phyloP scores from a whole-genome alignment of 345 rosid species.

The Balakata baccata region DNA sequence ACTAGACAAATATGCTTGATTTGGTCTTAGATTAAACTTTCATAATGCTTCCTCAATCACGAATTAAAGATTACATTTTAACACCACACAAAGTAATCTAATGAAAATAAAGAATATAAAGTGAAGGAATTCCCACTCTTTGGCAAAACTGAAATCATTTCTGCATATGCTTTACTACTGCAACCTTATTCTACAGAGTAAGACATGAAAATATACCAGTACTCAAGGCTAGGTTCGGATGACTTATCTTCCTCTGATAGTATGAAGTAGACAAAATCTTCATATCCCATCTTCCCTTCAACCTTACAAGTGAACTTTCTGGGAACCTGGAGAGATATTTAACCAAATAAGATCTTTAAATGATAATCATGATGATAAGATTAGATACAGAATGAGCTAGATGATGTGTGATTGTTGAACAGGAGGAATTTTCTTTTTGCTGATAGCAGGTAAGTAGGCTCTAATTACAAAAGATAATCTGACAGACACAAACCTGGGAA shows the following conservation, averaged over 20 bases:
- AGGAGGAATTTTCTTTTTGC: background rate
- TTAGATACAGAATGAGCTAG: background rate
- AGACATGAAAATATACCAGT: constrained; percentile 49
- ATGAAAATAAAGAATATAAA: background rate
- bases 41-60: background rate
- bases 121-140: background rate
- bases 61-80: background rate
- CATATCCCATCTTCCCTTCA: constrained; percentile 94
- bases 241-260: constrained; percentile 95
- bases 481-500: constrained; percentile 71
- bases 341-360: background rate
- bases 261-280: constrained; percentile 93
- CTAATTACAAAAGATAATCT: constrained; percentile 17
- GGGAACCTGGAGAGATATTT: constrained; percentile 45
- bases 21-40: background rate
- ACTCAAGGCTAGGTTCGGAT: constrained; percentile 92
- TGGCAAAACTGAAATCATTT: background rate
- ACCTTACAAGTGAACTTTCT: constrained; percentile 81
- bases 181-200: background rate
- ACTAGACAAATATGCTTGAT: background rate
- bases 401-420: background rate
- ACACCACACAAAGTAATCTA: background rate
- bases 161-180: background rate
- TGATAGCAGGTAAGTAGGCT: constrained; percentile 7
- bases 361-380: constrained; percentile 2